Conservation (phyloP, 2,329 filamentous ascomycete genomes). For the Curvularia spicifera region DNA sequence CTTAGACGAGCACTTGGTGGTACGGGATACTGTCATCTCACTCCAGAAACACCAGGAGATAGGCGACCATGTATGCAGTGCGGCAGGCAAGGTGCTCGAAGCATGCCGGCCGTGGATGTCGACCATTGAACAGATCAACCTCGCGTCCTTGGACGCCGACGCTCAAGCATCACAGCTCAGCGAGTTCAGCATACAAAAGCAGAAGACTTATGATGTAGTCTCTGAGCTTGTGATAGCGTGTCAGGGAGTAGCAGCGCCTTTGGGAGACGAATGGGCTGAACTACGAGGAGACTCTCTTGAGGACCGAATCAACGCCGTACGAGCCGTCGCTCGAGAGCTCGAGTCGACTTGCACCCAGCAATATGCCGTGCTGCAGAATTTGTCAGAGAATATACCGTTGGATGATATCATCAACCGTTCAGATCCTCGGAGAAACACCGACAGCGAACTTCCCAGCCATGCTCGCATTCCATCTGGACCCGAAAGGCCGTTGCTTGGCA, state of each 20-base stretch:
- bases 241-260: constrained; percentile 86
- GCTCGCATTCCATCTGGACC: constrained; percentile 39
- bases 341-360: constrained; percentile 88
- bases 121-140: constrained; percentile 88
- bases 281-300: constrained; percentile 89
- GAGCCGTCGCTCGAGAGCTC: constrained; percentile 76
- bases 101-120: constrained; percentile 89
- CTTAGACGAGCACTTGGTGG: constrained; percentile 80
- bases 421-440: constrained; percentile 53
- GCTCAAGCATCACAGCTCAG: constrained; percentile 84
- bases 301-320: constrained; percentile 80
- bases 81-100: constrained; percentile 81
- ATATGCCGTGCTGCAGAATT: constrained; percentile 82
- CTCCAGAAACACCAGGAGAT: constrained; percentile 78
- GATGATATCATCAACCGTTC: constrained; percentile 38
- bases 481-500: constrained; percentile 59
- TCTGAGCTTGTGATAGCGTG: constrained; percentile 87
- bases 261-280: constrained; percentile 95
- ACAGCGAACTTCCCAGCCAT: constrained; percentile 45
- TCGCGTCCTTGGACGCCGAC: constrained; percentile 76
- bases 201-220: constrained; percentile 90
- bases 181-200: constrained; percentile 90
- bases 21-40: constrained; percentile 82
- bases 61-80: constrained; percentile 80
- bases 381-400: constrained; percentile 77